Percentiles rank a stretch among this genome's conserved stretches.
These are phyloP conservation scores for Annona squamosa DNA, from an alignment of 164 flowering plant genomes.

Conservation along the genomic window DNA sequence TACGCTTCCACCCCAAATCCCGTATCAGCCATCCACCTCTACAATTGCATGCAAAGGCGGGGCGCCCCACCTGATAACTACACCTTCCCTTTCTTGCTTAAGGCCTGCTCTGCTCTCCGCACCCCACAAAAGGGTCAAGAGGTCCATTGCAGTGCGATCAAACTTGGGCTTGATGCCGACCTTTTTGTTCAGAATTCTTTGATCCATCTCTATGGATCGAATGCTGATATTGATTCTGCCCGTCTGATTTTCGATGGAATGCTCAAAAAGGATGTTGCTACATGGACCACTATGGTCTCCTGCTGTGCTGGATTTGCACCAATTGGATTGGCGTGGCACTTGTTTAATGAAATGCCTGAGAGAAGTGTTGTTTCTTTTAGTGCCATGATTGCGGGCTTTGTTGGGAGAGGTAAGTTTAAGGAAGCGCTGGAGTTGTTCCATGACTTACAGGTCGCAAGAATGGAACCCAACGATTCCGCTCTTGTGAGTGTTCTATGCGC, in stretches of 20 bases:
- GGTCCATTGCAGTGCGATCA: conserved; percentile 20
- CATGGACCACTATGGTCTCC: conserved; percentile 29
- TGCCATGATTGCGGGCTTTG: conserved; percentile 33
- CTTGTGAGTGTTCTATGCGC: conserved; percentile 21
- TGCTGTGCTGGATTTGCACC: conserved; percentile 13
- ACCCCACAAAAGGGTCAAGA: conserved; percentile 15
- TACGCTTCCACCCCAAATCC: conserved; percentile 18
- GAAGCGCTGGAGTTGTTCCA: conserved; percentile 28
- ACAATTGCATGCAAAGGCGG: conserved; percentile 17
- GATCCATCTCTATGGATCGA: conserved; percentile 23
- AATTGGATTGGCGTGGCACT: conserved; percentile 14
- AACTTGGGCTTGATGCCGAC: conserved; percentile 19
- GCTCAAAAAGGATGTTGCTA: conserved; percentile 17
- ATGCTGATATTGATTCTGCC: conserved; percentile 10
- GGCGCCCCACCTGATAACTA: conserved; percentile 19
- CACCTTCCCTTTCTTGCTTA: conserved; percentile 30
- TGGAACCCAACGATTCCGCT: conserved; percentile 28
- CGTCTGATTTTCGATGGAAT: conserved; percentile 16
- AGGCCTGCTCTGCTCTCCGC: conserved; percentile 21
- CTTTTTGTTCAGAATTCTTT: conserved; percentile 24
- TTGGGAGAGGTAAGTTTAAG: conserved; percentile 16
- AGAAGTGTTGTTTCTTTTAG: conserved; percentile 33
- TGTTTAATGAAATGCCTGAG: conserved; percentile 33
- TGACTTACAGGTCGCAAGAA: conserved; percentile 10
- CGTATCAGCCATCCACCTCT: conserved; percentile 12